Base-by-base conservation (phyloP, 192 early-diverging fungal genomes). In the Podila clonocystis region DNA sequence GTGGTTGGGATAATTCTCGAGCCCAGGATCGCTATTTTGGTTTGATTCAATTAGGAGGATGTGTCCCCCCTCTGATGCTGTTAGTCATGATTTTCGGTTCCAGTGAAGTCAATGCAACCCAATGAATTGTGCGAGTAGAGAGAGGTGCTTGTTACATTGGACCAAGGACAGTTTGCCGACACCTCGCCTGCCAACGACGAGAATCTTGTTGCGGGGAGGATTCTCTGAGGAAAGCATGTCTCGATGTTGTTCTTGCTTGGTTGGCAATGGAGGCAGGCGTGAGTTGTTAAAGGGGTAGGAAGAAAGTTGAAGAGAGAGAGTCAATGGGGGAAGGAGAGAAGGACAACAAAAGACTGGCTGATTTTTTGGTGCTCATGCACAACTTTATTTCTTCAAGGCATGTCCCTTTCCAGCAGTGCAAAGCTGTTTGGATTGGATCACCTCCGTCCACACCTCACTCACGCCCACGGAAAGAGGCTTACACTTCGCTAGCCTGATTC, bases 181-280 rank as follows among this genome's bases (percentile, higher is more conserved):
- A 28, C 86, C 86, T 22, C 73, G 72, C 24, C 74, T 83, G 64
- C 90, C 88, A 55, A 87, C 83, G 31, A 90, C 85, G 20, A 91
- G 78, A 48, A 91, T 90, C 72, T 89, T 91, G 82, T 90, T 85
- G 68, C 84, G 85, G n/a, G 76, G 61, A 24, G 57, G 63, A 36
- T 52, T 72, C 52, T 68, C 66, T 7, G 66, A 61, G 3, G 52
- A 29, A 22, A 69, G 50, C 65, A 68, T 79, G 52, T 29, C 20
- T 17, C 9, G 34, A 19, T 22, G n/a, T 36, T 15, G 17, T 24
- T 33, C 9, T 30, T 62, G 20, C 5, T 55, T 55, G 52, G 26
- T 24, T 55, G 20, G 20, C 8, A 22, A 55, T 55, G 52, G 24
- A 55, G 20, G 19, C 5, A 6, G n/a, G 50, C n/a, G 50, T 52